These are phyloP conservation scores for Ogataea trehaloabstinens DNA, from an alignment of 805 yeast genomes.

Conservation along the genomic window DNA sequence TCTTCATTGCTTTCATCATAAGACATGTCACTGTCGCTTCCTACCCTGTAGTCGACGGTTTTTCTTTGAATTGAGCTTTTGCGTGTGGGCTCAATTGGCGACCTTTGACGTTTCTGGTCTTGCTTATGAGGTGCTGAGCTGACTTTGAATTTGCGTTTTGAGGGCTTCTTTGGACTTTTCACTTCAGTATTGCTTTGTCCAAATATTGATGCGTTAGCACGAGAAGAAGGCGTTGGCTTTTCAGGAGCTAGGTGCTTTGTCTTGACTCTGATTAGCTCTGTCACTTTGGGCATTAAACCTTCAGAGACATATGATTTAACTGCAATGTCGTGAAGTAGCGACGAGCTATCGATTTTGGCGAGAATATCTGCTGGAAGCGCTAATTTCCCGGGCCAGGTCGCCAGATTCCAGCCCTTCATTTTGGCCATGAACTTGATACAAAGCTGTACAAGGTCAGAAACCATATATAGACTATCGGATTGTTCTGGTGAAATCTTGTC, in stretches of 20 bases:
- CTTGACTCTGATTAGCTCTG: slow-evolving; percentile 27
- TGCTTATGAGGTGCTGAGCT: slow-evolving; percentile 6
- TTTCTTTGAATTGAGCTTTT: slow-evolving; percentile 40
- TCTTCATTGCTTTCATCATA: not conserved
- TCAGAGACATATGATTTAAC: slow-evolving; percentile 58
- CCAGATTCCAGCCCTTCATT: slow-evolving; percentile 61
- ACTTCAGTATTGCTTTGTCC: slow-evolving; percentile 26
- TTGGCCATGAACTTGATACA: slow-evolving; percentile 58
- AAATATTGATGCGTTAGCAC: slow-evolving; percentile 15
- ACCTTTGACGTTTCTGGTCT: slow-evolving; percentile 11
- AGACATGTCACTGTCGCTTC: not conserved
- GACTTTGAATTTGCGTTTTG: slow-evolving; percentile 1
- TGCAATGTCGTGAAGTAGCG: slow-evolving; percentile 57
- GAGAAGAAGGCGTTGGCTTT: not conserved
- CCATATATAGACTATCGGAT: slow-evolving; percentile 49
- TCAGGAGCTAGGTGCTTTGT: slow-evolving; percentile 9
- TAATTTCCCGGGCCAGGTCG: slow-evolving; percentile 80
- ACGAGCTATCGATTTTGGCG: slow-evolving; percentile 53
- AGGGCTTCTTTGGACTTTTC: slow-evolving; percentile 6
- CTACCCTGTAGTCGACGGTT: slow-evolving; percentile 34
- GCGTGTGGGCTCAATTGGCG: slow-evolving; percentile 33
- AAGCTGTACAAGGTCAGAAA: slow-evolving; percentile 74
- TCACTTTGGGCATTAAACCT: slow-evolving; percentile 37
- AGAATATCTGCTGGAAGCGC: slow-evolving; percentile 69
- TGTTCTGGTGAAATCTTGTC: slow-evolving; percentile 39